Percentiles rank a stretch among this genome's conserved stretches.
These are phyloP conservation scores for Verbascum thapsus DNA, from an alignment of 257 asterid genomes.

Conservation along the genomic window DNA sequence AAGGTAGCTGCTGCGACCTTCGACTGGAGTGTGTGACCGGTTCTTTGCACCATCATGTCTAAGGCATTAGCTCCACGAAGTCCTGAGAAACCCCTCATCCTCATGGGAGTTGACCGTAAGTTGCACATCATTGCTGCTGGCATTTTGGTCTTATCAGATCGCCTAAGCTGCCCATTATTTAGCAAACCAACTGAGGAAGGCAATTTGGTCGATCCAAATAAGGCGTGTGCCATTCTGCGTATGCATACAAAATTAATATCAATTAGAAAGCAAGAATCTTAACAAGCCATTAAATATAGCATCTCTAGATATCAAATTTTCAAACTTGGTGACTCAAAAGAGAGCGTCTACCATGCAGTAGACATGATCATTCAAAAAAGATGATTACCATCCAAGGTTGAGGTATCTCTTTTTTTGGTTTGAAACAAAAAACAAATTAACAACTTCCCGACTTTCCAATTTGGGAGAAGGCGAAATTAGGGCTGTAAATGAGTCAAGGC, in stretches of 20 bases:
- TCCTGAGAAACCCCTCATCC: conserved; percentile 61
- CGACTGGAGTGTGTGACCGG: conserved; percentile 59
- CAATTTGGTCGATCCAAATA: conserved; percentile 66
- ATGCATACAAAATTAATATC: conserved; percentile 29
- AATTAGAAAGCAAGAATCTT: conserved; percentile 10
- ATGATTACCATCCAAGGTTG: not conserved
- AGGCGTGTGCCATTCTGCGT: conserved; percentile 67
- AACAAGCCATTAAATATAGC: not conserved
- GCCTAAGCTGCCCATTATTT: conserved; percentile 49
- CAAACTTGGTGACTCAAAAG: not conserved
- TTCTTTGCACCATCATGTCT: conserved; percentile 51
- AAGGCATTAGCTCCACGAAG: conserved; percentile 72
- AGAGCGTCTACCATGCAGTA: too few species aligned
- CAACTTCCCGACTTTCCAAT: conserved; percentile 15
- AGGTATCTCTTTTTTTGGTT: not conserved
- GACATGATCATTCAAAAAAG: not conserved
- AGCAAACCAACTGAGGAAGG: conserved; percentile 59
- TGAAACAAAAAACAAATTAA: too few species aligned
- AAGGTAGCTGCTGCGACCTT: conserved; percentile 57
- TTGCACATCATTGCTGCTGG: conserved; percentile 56
- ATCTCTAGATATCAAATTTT: not conserved
- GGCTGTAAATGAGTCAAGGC: too few species aligned
- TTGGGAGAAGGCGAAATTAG: not conserved
- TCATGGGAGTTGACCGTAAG: conserved; percentile 40
- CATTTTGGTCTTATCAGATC: conserved; percentile 49